A percentile compares a stretch with the other conserved stretches of the same genome.
These are phyloP conservation scores for Eimeria brunetti DNA, from an alignment of 169 alveolate genomes.

Conservation along the genomic window DNA sequence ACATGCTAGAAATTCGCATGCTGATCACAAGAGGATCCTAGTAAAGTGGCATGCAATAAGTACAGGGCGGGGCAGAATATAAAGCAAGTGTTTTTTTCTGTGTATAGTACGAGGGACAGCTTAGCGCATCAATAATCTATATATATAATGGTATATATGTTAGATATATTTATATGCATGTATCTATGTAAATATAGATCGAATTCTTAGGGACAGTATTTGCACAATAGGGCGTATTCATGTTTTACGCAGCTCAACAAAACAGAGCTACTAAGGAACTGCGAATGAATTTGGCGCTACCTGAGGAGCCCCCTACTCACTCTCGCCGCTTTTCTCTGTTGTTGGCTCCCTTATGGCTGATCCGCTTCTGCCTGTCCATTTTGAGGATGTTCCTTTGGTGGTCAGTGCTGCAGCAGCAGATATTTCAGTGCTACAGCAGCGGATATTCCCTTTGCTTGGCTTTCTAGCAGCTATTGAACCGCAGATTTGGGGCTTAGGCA, in stretches of 20 bases:
- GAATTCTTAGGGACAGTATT: neutral
- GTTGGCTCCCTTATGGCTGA: slow-evolving; percentile 47
- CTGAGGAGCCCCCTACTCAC: neutral
- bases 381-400: slow-evolving; percentile 26
- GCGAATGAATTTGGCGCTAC: slow-evolving; percentile 38
- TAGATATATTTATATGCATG: neutral
- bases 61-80: neutral
- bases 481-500: too few species aligned
- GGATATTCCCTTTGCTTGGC: neutral
- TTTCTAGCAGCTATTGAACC: neutral
- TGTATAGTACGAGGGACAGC: neutral
- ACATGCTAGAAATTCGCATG: too few species aligned
- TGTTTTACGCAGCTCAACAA: slow-evolving; percentile 22
- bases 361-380: neutral
- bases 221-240: neutral
- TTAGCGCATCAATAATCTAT: neutral
- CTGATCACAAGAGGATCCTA: too few species aligned
- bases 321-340: neutral
- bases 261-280: slow-evolving; percentile 28
- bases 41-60: neutral
- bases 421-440: too few species aligned
- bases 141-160: neutral
- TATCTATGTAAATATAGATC: neutral
- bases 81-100: neutral
- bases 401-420: slow-evolving; percentile 4